Conservation (phyloP, 2,329 filamentous ascomycete species). For the Colletotrichum coccodes region DNA sequence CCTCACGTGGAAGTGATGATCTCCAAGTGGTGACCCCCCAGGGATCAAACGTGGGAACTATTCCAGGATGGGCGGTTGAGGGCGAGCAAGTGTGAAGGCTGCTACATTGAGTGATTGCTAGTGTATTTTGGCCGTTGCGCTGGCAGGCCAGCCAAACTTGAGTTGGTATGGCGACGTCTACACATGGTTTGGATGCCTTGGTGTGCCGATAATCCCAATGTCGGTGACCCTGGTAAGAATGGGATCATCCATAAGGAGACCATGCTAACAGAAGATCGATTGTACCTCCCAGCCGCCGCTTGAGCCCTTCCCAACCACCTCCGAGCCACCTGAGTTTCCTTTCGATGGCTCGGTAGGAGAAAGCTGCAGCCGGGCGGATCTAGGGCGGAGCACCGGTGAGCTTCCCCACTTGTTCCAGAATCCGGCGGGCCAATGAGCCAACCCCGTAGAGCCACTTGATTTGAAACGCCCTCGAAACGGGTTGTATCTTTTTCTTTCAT, state of each 20-base stretch:
- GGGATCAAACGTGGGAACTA: constrained; percentile 21
- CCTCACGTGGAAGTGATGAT: constrained; percentile 21
- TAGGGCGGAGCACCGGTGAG: constrained; percentile 19
- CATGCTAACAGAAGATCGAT: not conserved
- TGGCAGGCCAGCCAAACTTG: not conserved
- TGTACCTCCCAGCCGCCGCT: not conserved
- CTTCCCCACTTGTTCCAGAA: constrained; percentile 21
- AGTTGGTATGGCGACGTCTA: not conserved
- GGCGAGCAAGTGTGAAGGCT: not conserved
- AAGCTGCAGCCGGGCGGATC: not conserved
- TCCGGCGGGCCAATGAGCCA: constrained; percentile 22
- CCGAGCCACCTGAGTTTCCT: not conserved
- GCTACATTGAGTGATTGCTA: not conserved
- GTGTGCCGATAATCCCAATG: not conserved
- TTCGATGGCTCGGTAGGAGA: not conserved
- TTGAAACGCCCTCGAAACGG: constrained; percentile 31
- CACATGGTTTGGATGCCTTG: not conserved
- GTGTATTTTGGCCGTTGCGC: not conserved
- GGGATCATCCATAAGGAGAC: not conserved
- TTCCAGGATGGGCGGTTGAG: not conserved
- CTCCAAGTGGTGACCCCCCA: constrained; percentile 5
- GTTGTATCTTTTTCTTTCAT: constrained; percentile 5
- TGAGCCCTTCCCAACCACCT: constrained; percentile 16
- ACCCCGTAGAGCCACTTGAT: constrained; percentile 13
- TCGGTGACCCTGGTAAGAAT: not conserved